These are phyloP conservation scores for Adiantum capillusveneris DNA, from an alignment of 75 land plant genomes.

Conservation along the genomic window DNA sequence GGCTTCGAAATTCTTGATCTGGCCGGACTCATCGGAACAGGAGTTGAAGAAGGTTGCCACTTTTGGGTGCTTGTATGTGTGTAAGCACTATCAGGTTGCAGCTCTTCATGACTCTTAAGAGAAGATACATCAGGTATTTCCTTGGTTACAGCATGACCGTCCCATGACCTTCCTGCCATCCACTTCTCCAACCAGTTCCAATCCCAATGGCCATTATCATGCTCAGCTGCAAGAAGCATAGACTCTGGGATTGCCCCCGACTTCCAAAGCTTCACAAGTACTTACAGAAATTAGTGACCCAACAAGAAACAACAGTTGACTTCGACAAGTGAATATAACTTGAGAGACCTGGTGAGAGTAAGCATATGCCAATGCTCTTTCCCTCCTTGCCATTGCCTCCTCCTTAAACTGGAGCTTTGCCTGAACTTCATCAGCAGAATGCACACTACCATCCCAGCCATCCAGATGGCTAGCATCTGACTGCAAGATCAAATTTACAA, in stretches of 20 bases:
- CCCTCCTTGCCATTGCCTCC: slow-evolving; percentile 37
- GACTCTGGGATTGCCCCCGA: not conserved
- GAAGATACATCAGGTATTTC: slow-evolving; percentile 2
- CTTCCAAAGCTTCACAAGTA: not conserved
- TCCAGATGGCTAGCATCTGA: slow-evolving; percentile 4
- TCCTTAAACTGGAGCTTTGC: slow-evolving; percentile 27
- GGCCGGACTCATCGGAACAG: no score
- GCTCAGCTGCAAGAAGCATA: slow-evolving; percentile 13
- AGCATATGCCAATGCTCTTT: slow-evolving; percentile 61
- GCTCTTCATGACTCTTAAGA: no score
- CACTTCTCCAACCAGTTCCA: slow-evolving; percentile 24
- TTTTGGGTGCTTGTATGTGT: no score
- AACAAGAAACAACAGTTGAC: not conserved
- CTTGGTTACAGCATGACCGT: not conserved
- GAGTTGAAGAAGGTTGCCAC: no score
- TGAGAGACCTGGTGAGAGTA: slow-evolving; percentile 47
- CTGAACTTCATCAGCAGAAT: slow-evolving; percentile 28
- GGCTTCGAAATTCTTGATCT: no score
- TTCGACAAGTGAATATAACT: no score
- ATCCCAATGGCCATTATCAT: slow-evolving; percentile 7
- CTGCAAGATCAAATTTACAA: not conserved
- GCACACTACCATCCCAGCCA: slow-evolving; percentile 25
- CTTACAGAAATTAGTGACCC: no score
- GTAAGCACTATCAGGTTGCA: no score
- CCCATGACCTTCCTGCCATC: slow-evolving; percentile 13